A percentile compares a stretch with the other conserved stretches of the same genome.
Evolutionary conservation across 2,329 filamentous ascomycete genomes (phyloP).

Genomic region (Trichoderma atrobrunneum): DNA sequence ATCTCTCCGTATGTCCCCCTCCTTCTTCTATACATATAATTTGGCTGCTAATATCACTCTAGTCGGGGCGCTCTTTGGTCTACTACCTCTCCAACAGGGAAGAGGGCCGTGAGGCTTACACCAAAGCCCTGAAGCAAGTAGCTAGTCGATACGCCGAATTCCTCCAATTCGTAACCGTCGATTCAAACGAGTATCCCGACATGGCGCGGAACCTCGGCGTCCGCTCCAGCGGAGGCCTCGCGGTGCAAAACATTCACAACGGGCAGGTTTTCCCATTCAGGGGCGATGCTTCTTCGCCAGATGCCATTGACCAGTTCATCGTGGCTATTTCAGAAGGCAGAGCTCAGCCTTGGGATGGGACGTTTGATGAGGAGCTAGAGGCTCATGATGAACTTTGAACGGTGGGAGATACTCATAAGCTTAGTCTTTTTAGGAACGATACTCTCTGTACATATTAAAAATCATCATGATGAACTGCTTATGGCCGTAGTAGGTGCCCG

Average conservation of each 20-base stretch:
- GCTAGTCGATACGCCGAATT: conserved; percentile 48
- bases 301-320: conserved; percentile 42
- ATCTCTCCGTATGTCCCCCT: conserved; percentile 34
- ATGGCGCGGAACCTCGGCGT: conserved; percentile 41
- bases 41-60: not conserved
- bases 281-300: conserved; percentile 30
- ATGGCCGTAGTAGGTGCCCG: not conserved
- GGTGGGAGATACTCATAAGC: not conserved
- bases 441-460: not conserved
- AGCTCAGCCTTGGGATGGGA: conserved; percentile 37
- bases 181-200: conserved; percentile 44
- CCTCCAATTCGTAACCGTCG: conserved; percentile 47
- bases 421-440: not conserved
- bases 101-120: conserved; percentile 36
- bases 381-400: conserved; percentile 19
- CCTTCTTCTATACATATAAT: not conserved
- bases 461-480: not conserved
- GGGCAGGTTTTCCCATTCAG: conserved; percentile 43
- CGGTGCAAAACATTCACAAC: conserved; percentile 44
- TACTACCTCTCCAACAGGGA: conserved; percentile 31
- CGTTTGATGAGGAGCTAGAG: not conserved
- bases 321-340: conserved; percentile 44
- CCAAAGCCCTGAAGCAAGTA: conserved; percentile 36
- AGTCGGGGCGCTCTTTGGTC: conserved; percentile 40
- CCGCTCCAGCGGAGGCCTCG: conserved; percentile 30